phyloP scores from a whole-genome alignment of 352 stramenopile genomes.

The Phytophthora palmivora region DNA sequence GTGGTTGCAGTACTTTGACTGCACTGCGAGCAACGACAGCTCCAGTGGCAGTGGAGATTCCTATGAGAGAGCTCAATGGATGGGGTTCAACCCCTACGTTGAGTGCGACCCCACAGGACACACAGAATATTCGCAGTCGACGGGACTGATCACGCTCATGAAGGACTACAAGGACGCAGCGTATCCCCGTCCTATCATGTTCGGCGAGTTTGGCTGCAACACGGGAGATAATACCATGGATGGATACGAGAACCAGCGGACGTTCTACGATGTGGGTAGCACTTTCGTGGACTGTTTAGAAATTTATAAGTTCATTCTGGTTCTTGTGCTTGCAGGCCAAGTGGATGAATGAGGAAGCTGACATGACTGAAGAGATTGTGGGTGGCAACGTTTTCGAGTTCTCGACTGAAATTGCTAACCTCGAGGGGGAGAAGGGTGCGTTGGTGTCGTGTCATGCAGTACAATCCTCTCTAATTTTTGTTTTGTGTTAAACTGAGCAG shows the following conservation, averaged over 20 bases:
- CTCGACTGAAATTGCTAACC: conserved; percentile 74
- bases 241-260: conserved; percentile 65
- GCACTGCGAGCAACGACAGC: conserved; percentile 43
- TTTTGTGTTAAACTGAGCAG: conserved; percentile 15
- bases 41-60: conserved; percentile 21
- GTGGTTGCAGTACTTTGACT: conserved; percentile 85
- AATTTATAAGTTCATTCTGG: conserved; percentile 1
- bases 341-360: conserved; percentile 85
- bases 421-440: conserved; percentile 48
- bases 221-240: conserved; percentile 69
- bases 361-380: conserved; percentile 78
- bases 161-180: conserved; percentile 54
- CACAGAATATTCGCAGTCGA: conserved; percentile 56
- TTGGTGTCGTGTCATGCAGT: neutral
- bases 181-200: conserved; percentile 68
- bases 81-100: conserved; percentile 76
- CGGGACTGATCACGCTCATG: conserved; percentile 59
- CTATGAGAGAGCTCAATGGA: conserved; percentile 53
- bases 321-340: conserved; percentile 52
- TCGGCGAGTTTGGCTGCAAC: conserved; percentile 78
- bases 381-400: conserved; percentile 87
- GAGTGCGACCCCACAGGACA: conserved; percentile 64
- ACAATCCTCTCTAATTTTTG: neutral
- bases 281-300: neutral
- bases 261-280: conserved; percentile 62